A percentile compares a stretch with the other conserved stretches of the same genome.
Evolutionary conservation across 2,329 filamentous ascomycete genomes (phyloP).

Genomic region (Aspergillus bombycis): DNA sequence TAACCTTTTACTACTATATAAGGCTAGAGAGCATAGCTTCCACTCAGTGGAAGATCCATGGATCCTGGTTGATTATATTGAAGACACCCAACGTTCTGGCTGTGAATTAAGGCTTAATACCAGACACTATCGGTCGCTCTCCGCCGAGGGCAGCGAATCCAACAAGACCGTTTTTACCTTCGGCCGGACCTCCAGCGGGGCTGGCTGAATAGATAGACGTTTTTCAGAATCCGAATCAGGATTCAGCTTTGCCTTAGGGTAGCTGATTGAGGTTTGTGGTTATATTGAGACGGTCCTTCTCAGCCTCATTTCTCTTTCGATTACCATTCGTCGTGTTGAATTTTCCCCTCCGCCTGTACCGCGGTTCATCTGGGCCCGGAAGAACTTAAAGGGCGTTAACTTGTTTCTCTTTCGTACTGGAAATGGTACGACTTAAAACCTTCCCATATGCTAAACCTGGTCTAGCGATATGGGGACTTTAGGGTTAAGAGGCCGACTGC

Average conservation of each 20-base stretch:
- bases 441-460: neutral
- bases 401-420: neutral
- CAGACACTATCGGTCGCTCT: neutral
- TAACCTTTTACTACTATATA: neutral
- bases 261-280: neutral
- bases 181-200: neutral
- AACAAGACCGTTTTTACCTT: neutral
- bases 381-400: neutral
- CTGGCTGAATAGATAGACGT: neutral
- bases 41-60: neutral
- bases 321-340: neutral
- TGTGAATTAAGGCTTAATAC: neutral
- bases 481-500: neutral
- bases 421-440: neutral
- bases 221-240: neutral
- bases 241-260: neutral
- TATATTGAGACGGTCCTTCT: neutral
- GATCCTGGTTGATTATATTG: neutral
- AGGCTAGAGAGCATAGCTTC: neutral
- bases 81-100: neutral
- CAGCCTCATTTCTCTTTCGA: neutral
- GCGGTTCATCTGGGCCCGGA: neutral
- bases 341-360: neutral
- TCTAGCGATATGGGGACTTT: neutral
- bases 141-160: neutral